phyloP scores from a whole-genome alignment of 225 moss, liverwort and hornwort genomes.

The Rhytidiadelphus loreus region DNA sequence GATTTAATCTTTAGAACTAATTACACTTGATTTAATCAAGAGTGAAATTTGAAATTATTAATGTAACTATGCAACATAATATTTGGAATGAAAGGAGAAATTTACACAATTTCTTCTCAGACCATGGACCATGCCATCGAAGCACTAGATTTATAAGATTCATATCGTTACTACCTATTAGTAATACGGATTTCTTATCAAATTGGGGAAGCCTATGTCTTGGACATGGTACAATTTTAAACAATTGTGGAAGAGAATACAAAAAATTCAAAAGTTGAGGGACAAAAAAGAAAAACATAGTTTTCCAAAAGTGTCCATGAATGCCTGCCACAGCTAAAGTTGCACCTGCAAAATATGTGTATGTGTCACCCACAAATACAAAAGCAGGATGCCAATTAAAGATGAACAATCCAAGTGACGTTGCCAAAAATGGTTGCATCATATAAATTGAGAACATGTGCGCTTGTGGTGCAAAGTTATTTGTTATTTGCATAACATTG shows the following conservation, averaged over 20 bases:
- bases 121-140: background rate
- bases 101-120: background rate
- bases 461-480: background rate
- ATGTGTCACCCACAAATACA: background rate
- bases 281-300: background rate
- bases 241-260: background rate
- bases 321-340: background rate
- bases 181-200: background rate
- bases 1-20: background rate
- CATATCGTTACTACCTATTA: background rate
- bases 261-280: background rate
- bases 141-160: background rate
- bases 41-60: background rate
- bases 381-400: background rate
- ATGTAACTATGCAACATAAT: background rate
- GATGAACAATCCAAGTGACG: background rate
- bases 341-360: background rate
- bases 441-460: background rate
- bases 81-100: background rate
- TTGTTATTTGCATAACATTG: background rate
- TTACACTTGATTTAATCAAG: background rate
- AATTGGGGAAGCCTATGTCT: background rate
- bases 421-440: background rate
- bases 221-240: background rate
- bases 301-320: background rate